Conservation (phyloP, 2,329 filamentous ascomycete genomes). For the Neodidymelliopsis sp. region DNA sequence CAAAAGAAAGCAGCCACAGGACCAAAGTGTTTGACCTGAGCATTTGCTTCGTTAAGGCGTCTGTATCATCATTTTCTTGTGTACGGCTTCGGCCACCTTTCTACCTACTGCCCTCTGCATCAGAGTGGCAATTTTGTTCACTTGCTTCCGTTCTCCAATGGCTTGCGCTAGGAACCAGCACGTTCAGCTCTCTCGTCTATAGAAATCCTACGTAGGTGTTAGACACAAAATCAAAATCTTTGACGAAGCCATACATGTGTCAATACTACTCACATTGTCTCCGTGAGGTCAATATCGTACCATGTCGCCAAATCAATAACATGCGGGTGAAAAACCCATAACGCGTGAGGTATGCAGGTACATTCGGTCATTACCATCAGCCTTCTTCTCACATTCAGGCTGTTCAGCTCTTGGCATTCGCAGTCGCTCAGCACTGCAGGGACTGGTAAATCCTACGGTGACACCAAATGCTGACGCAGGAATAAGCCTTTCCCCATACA, state of each 20-base stretch:
- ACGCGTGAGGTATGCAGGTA: slow-evolving; percentile 1
- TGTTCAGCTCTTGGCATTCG: slow-evolving; percentile 9
- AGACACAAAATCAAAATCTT: slow-evolving; percentile 4
- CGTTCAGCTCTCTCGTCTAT: slow-evolving; percentile 7
- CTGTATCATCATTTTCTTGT: not conserved
- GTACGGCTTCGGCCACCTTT: slow-evolving; percentile 9
- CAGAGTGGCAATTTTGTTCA: not conserved
- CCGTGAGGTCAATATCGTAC: not conserved
- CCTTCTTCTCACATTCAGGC: slow-evolving; percentile 1
- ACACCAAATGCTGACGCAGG: slow-evolving; percentile 11
- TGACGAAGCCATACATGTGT: not conserved
- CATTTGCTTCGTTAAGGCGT: not conserved
- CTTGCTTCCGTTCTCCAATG: no score
- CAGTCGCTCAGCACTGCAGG: not conserved
- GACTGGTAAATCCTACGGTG: slow-evolving; percentile 1
- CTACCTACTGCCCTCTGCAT: not conserved
- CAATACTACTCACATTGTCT: not conserved
- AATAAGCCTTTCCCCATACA: slow-evolving; percentile 3
- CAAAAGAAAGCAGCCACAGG: slow-evolving; percentile 4
- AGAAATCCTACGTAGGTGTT: slow-evolving; percentile 19
- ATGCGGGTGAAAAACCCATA: not conserved
- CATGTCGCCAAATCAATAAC: not conserved
- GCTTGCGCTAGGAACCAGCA: not conserved
- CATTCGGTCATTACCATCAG: not conserved
- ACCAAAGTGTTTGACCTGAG: slow-evolving; percentile 17